Evolutionary conservation across 2,329 filamentous ascomycete species (phyloP), one percentile per base, ranked within the genome.

Genomic region (Pseudogymnoascus sp.): DNA sequence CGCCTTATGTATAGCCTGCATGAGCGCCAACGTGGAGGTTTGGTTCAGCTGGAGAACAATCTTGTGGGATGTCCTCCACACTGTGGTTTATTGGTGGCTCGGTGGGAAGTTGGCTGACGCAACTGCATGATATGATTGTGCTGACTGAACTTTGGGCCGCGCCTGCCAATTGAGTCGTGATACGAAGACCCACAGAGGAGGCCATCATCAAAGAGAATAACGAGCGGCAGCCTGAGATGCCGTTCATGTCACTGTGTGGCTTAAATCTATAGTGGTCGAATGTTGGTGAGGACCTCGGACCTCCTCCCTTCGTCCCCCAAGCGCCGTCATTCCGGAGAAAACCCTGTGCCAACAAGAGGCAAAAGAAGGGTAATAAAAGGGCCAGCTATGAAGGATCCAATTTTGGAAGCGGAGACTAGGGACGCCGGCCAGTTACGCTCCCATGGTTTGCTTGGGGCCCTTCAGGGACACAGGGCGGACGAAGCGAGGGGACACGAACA

Each of bases 101-200:
- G 50, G 50, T 56, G 50, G n/a, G 28, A 35, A 33, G 33, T 22
- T 35, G 50, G 50, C 50, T 56, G 50, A 56, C 50, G 50, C 50
- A 35, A 56, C 50, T 56, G 50, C 50, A 56, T 56, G 50, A 56
- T 56, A 56, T 56, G 26, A 56, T 56, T 56, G 50, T 56, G 50
- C 50, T 56, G 28, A 56, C 50, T 22, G 50, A n/a, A 14, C 50
- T 56, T 19, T n/a, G n/a, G 26, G n/a, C 28, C 28, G 50, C 50
- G 50, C 50, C 50, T 56, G 50, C 50, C 50, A 56, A 56, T 56
- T 56, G 50, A 14, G 50, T 56, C 50, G 50, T 56, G 16, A 33
- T 56, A 8, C 16, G 16, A 22, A 22, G 50, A 56, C 50, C 50
- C 50, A 56, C 50, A 56, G 24, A 14, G n/a, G 50, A 56, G 1